Base-by-base conservation (phyloP, 805 yeast genomes). In the Pichia californica region DNA sequence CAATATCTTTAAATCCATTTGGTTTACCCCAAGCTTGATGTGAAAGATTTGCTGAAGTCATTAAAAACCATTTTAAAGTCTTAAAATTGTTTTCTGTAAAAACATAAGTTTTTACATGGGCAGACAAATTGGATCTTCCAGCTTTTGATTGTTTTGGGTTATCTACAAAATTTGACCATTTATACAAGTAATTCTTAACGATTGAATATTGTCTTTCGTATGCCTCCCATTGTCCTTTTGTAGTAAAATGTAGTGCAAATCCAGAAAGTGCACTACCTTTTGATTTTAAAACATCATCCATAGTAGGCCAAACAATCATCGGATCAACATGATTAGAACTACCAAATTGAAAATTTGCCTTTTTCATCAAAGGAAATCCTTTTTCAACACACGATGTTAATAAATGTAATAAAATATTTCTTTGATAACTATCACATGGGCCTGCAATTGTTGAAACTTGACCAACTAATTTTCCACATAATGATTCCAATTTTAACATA, bases 11-110 rank as follows among this genome's bases (percentile, higher is more conserved):
- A 15, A 37, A 35, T 27, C 44, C 50, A 31, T 57, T 52, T 14
- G 66, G 63, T 5, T 56, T 62, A 0, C 95, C 95, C 95, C 95
- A 87, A 1, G 95, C 95, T 47, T 77, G 83, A 43, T 76, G 76
- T 27, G 89, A 81, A 32, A 85, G 54, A 55, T 87, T 87, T 27
- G 87, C 83, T 38, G 88, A 81, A 0, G 93, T 83, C 56, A 83
- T 67, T 6, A 83, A 58, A 16, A 80, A 71, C 94, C 95, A 87
- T 40, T 75, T 71, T 5, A 83, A 56, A 2, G 75, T 63, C 29
- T 61, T 52, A 59, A 72, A 76, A 39, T 69, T 53, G 50, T 77
- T 78, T 4, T 71, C 71, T 11, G 81, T 71, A 49, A 76, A 70
- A 45, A 76, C 55, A 52, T 83, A 78, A 27, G 84, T 74, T 59